Base-by-base conservation (phyloP, 768 basidiomycete genomes). In the Macrolepiota fuliginosa region DNA sequence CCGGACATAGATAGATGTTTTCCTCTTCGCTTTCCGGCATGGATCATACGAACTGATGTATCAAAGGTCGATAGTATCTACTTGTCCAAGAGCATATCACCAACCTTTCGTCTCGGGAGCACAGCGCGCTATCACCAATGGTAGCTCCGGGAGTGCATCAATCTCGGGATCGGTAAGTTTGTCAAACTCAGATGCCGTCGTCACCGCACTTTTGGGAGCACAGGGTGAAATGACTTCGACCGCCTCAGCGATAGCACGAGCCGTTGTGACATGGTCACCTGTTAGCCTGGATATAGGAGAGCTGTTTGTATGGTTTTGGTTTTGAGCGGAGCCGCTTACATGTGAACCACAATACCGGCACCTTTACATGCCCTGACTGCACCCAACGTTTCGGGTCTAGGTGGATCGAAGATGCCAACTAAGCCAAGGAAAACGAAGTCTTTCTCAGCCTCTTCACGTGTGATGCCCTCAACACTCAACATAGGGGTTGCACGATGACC, bases 101-200 rank as follows among this genome's bases (percentile, higher is more conserved):
- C 54, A 29, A 75, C 74, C 74, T 70, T 83, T 82, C 29, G 80
- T 82, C 64, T 81, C 76, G 0, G 82, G 84, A 0, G 82, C 82
- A 67, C 84, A 86, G 29, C 84, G 79, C 55, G 84, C 84, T 62
- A 87, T 80, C 55, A 86, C 84, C 13, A 85, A 75, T 0, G 85
- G 85, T 3, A 86, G 74, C 61, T 85, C 84, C 0, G 76, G 76
- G 3, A 79, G 70, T 1, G 71, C 74, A 47, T 77, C 77, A 57
- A 87, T 78, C 68, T 86, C 77, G 40, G 78, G 76, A 53, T 86
- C 82, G 0, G 78, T 76, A 6, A 87, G 71, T 40, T 74, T 78
- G 68, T 86, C 83, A 64, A 86, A 86, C 64, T 83, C 76, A 19
- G 72, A 12, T 19, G 73, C 75, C 37, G 74, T 76, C 77, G 77